These are phyloP conservation scores for Leptodermis oblonga DNA, from an alignment of 257 asterid genomes.

Conservation along the genomic window DNA sequence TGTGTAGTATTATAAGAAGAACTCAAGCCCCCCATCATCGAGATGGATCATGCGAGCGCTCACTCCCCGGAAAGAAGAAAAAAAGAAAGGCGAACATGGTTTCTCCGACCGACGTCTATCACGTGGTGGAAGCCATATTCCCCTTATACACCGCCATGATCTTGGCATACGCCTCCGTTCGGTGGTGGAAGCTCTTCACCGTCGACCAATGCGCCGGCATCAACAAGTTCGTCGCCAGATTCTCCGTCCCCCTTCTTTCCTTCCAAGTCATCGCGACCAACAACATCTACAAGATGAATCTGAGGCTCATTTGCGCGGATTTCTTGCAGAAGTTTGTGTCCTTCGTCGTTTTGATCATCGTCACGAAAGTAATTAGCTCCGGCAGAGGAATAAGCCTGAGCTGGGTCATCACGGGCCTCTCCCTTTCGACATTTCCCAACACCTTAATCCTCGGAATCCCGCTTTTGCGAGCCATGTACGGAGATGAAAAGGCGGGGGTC, in stretches of 20 bases:
- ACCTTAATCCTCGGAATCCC: conserved; percentile 83
- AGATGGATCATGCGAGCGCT: neutral
- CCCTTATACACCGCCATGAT: conserved; percentile 71
- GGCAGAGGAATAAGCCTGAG: conserved; percentile 39
- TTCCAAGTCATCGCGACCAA: conserved; percentile 70
- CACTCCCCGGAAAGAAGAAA: no score
- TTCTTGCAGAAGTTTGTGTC: conserved; percentile 62
- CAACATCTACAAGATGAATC: conserved; percentile 74
- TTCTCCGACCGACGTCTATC: conserved; percentile 46
- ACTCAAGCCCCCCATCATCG: conserved; percentile 18
- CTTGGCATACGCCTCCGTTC: conserved; percentile 61
- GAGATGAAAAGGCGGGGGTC: conserved; percentile 49
- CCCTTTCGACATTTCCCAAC: conserved; percentile 78
- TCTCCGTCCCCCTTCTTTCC: conserved; percentile 76
- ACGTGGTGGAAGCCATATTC: conserved; percentile 56
- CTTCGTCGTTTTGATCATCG: conserved; percentile 32
- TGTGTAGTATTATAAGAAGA: conserved; percentile 27
- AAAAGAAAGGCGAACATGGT: conserved; percentile 39
- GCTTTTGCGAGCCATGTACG: conserved; percentile 71
- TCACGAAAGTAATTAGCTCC: conserved; percentile 43
- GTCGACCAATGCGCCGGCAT: conserved; percentile 78
- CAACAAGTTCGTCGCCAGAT: conserved; percentile 84
- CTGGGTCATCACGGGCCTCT: conserved; percentile 79
- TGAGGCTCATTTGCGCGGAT: conserved; percentile 64
- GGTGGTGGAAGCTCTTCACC: conserved; percentile 70